Conservation (phyloP, 1,284 basidiomycete species). For the Malassezia arunalokei region DNA sequence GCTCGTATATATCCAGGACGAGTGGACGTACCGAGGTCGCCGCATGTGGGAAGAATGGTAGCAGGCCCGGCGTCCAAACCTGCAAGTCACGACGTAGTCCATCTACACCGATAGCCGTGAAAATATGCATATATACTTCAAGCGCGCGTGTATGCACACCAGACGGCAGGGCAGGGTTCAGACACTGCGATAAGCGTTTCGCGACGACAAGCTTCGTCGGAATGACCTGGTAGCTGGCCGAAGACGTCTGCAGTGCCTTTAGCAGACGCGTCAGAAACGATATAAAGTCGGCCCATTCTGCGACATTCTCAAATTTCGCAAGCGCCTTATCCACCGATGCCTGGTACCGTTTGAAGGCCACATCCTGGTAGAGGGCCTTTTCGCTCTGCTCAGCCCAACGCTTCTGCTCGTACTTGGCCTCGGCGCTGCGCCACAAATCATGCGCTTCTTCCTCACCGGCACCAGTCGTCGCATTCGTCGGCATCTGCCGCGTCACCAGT, state of each 20-base stretch:
- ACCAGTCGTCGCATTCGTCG: slow-evolving; percentile 3
- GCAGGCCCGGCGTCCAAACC: slow-evolving; percentile 88
- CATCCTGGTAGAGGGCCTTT: slow-evolving; percentile 52
- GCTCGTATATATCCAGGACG: slow-evolving; percentile 32
- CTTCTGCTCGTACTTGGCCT: slow-evolving; percentile 35
- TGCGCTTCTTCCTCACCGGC: background rate
- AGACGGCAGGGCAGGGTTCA: slow-evolving; percentile 89
- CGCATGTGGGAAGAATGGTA: slow-evolving; percentile 97
- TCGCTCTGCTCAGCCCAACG: slow-evolving; percentile 41
- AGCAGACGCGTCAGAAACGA: slow-evolving; percentile 87
- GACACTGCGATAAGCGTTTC: slow-evolving; percentile 86
- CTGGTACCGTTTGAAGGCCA: slow-evolving; percentile 91
- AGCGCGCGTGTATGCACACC: slow-evolving; percentile 92
- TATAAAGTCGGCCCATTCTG: slow-evolving; percentile 99
- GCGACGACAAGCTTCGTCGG: slow-evolving; percentile 86
- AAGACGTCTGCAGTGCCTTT: slow-evolving; percentile 83
- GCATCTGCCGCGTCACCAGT: slow-evolving; percentile 9
- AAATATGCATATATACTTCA: slow-evolving; percentile 85
- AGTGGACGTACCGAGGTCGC: slow-evolving; percentile 58
- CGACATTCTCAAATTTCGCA: slow-evolving; percentile 84
- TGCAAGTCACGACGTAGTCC: slow-evolving; percentile 75
- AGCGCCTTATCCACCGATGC: slow-evolving; percentile 82
- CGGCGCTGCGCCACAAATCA: slow-evolving; percentile 32
- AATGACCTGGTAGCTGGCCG: slow-evolving; percentile 77
- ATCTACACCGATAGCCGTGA: slow-evolving; percentile 74